Conservation (phyloP, 2,329 filamentous ascomycete species). For the Pezicula rhizophila region DNA sequence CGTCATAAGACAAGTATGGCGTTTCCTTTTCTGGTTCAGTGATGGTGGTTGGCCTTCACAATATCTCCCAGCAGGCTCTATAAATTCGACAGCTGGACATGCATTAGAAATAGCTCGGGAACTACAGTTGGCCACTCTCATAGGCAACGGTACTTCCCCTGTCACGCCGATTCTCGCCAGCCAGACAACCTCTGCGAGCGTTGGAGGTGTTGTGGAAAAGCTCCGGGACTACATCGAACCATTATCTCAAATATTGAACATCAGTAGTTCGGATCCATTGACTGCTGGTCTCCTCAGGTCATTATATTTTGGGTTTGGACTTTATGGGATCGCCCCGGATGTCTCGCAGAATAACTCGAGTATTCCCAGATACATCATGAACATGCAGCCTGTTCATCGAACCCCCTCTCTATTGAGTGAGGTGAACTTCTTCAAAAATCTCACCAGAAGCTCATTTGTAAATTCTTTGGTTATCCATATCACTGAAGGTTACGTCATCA, state of each 20-base stretch:
- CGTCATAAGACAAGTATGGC: slow-evolving; percentile 86
- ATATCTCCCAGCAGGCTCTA: slow-evolving; percentile 7
- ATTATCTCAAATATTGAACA: slow-evolving; percentile 20
- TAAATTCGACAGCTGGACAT: slow-evolving; percentile 12
- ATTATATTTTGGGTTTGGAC: slow-evolving; percentile 20
- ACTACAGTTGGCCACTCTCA: slow-evolving; percentile 17
- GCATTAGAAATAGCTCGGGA: slow-evolving; percentile 19
- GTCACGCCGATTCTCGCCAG: slow-evolving; percentile 21
- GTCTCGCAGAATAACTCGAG: slow-evolving; percentile 7
- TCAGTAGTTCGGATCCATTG: slow-evolving; percentile 21
- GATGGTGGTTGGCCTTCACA: slow-evolving; percentile 27
- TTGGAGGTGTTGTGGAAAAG: slow-evolving; percentile 32
- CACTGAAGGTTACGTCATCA: slow-evolving; percentile 90
- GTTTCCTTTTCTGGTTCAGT: slow-evolving; percentile 76
- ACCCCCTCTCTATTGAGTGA: slow-evolving; percentile 48
- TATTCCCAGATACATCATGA: slow-evolving; percentile 5
- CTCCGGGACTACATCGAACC: slow-evolving; percentile 24
- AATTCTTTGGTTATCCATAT: slow-evolving; percentile 79
- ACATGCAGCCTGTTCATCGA: slow-evolving; percentile 3
- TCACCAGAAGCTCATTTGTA: slow-evolving; percentile 63
- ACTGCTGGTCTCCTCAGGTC: slow-evolving; percentile 20
- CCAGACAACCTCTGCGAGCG: slow-evolving; percentile 32
- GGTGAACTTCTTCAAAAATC: slow-evolving; percentile 48
- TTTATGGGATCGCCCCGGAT: slow-evolving; percentile 10
- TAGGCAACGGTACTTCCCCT: slow-evolving; percentile 24